These are phyloP conservation scores for Eimeria sp. DNA, from an alignment of 169 alveolate species.

Conservation along the genomic window DNA sequence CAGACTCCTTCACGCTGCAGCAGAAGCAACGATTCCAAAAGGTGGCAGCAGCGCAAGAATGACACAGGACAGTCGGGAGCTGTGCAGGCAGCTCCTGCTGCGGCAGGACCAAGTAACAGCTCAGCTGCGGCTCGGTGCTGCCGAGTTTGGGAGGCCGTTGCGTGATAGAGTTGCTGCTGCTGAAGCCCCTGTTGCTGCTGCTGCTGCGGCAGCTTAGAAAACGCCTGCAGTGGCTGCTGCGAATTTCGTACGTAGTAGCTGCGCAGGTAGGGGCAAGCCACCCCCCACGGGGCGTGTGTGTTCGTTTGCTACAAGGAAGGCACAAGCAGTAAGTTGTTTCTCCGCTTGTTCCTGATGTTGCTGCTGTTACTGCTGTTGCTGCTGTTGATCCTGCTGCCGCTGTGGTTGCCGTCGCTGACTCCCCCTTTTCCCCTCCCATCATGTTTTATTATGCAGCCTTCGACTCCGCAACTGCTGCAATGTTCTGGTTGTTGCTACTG, in stretches of 20 bases:
- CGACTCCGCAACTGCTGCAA: not conserved
- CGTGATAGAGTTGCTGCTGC: conserved; percentile 32
- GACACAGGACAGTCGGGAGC: conserved; percentile 30
- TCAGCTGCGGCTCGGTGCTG: conserved; percentile 70
- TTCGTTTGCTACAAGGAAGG: conserved; percentile 10
- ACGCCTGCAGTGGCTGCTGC: conserved; percentile 66
- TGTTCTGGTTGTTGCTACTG: not conserved
- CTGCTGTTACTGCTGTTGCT: conserved; percentile 15
- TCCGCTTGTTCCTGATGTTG: conserved; percentile 3
- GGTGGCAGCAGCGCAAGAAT: conserved; percentile 12
- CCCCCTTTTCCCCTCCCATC: conserved; percentile 42
- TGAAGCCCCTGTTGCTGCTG: conserved; percentile 56
- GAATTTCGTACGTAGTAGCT: conserved; percentile 44
- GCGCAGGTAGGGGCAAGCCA: conserved; percentile 41
- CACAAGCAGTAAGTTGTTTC: not conserved
- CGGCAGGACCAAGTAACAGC: conserved; percentile 46
- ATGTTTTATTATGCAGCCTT: not conserved
- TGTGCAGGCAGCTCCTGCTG: conserved; percentile 64
- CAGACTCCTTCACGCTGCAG: not conserved
- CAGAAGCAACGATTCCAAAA: conserved; percentile 5
- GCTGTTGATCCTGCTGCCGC: conserved; percentile 22
- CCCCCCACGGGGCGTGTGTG: conserved; percentile 1
- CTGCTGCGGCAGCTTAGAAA: conserved; percentile 33
- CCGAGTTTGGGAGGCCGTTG: conserved; percentile 63
- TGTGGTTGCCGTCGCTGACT: conserved; percentile 9